phyloP scores from a whole-genome alignment of 2,329 filamentous ascomycete genomes.

The Fusarium xyrophilum region DNA sequence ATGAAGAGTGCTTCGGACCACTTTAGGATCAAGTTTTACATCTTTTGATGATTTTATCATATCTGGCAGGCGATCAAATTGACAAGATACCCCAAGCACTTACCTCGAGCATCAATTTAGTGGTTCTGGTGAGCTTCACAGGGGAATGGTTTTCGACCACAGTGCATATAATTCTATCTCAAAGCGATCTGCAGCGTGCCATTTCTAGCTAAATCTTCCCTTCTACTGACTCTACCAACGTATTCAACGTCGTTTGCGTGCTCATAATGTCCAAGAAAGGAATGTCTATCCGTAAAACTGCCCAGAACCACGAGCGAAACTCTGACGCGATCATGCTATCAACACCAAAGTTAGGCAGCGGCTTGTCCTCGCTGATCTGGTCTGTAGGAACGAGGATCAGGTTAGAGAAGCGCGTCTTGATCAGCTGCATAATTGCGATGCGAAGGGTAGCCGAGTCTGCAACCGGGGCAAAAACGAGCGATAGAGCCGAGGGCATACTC shows the following conservation, averaged over 20 bases:
- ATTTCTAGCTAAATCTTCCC: background rate
- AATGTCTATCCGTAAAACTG: background rate
- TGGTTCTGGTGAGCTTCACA: rapidly evolving
- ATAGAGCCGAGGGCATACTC: background rate
- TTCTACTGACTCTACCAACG: background rate
- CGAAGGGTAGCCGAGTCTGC: background rate
- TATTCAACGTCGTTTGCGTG: background rate
- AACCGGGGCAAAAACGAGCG: background rate
- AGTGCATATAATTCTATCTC: background rate
- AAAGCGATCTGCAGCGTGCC: rapidly evolving
- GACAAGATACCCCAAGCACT: background rate
- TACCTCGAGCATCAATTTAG: rapidly evolving
- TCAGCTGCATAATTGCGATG: background rate
- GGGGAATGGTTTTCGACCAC: rapidly evolving
- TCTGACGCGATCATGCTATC: background rate
- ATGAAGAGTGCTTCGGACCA: background rate
- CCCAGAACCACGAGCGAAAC: background rate
- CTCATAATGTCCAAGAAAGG: background rate
- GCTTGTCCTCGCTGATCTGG: background rate
- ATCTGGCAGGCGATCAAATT: background rate
- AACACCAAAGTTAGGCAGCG: background rate
- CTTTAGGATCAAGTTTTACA: background rate
- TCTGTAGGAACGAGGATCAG: background rate
- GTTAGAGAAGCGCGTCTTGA: background rate
- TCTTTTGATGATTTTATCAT: background rate